A percentile compares a stretch with the other conserved stretches of the same genome.
These are phyloP conservation scores for Hemisphaericaspora nanyangensis DNA, from an alignment of 805 yeast species.

Conservation along the genomic window DNA sequence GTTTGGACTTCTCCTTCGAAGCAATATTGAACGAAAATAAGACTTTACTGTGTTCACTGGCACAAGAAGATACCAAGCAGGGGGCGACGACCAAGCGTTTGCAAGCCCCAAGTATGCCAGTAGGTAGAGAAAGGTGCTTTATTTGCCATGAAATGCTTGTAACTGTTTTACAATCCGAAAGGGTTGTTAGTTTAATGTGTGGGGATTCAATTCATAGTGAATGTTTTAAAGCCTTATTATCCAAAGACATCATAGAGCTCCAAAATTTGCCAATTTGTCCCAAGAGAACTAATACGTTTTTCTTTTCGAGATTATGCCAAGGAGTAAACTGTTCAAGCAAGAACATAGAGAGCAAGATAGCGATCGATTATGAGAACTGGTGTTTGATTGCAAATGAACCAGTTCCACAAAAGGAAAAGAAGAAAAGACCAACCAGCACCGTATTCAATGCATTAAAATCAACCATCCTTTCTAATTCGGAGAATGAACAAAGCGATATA, in stretches of 20 bases:
- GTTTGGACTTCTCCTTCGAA: not conserved
- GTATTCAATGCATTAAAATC: too few relatives aligned
- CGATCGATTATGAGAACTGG: not conserved
- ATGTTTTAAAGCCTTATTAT: conserved; percentile 39
- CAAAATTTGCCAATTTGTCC: not conserved
- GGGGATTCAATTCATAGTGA: conserved; percentile 57
- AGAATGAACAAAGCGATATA: too few relatives aligned
- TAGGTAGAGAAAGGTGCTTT: conserved; percentile 27
- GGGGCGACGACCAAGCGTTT: not conserved
- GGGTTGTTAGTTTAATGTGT: conserved; percentile 47
- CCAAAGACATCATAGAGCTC: conserved; percentile 1
- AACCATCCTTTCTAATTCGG: too few relatives aligned
- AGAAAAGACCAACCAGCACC: too few relatives aligned
- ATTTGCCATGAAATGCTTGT: conserved; percentile 52
- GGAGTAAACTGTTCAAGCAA: not conserved
- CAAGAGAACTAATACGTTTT: not conserved
- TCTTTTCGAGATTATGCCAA: not conserved
- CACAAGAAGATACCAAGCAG: not conserved
- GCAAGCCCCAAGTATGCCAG: conserved; percentile 1
- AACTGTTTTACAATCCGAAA: conserved; percentile 42
- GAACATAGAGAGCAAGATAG: conserved; percentile 1
- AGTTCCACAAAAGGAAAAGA: not conserved
- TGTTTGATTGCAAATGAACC: not conserved
- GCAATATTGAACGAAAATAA: not conserved
- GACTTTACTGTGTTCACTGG: too few relatives aligned